Conservation (phyloP, 306 rosid species). For the Gleditsia sinensis region DNA sequence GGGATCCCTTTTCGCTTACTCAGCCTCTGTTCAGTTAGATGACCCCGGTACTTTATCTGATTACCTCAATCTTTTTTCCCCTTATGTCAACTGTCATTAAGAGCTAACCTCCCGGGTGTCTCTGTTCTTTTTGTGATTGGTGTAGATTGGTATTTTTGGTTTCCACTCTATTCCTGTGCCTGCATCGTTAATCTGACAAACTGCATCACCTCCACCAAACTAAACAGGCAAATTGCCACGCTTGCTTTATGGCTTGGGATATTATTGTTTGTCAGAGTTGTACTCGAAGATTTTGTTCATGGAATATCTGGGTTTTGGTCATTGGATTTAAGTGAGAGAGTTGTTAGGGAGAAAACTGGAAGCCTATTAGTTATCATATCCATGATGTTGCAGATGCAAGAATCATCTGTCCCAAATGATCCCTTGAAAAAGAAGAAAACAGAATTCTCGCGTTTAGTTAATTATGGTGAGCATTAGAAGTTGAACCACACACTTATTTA, state of each 20-base stretch:
- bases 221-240: conserved; percentile 36
- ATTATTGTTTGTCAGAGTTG: conserved; percentile 47
- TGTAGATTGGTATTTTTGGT: conserved; percentile 79
- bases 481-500: not conserved
- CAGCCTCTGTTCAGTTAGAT: conserved; percentile 67
- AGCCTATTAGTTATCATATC: conserved; percentile 52
- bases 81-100: not conserved
- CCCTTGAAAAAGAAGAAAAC: not conserved
- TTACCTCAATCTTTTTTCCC: not conserved
- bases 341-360: conserved; percentile 58
- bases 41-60: conserved; percentile 52
- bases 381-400: conserved; percentile 47
- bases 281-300: conserved; percentile 36
- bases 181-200: conserved; percentile 56
- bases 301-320: conserved; percentile 50
- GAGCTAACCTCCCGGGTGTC: not conserved
- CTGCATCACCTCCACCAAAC: conserved; percentile 38
- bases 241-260: conserved; percentile 46
- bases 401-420: conserved; percentile 28
- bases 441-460: conserved; percentile 26
- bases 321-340: conserved; percentile 57
- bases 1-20: conserved; percentile 69
- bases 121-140: not conserved
- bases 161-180: conserved; percentile 59
- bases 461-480: conserved; percentile 40